Evolutionary conservation across 1,284 basidiomycete genomes (phyloP), one percentile per base, ranked within the genome.

Genomic region (Mycosarcoma mackinlayi): DNA sequence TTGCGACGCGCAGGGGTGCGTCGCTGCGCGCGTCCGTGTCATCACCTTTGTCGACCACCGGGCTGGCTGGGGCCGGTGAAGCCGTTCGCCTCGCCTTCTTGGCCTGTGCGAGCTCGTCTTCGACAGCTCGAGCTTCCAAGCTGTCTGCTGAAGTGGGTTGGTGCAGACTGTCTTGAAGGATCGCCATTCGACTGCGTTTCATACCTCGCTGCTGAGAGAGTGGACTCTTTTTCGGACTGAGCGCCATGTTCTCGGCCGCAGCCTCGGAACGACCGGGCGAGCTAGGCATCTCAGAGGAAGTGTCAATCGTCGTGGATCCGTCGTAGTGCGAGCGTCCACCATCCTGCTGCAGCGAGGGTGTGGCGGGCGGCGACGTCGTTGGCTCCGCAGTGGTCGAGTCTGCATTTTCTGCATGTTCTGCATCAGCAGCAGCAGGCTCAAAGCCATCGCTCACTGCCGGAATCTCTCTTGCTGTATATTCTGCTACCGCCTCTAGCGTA

Each of bases 271-370:
- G 45, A 11, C 45, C 40, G 10, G 58, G 51, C 13, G 58, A 61
- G 51, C 58, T 61, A 5, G 58, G 51, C 40, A 30, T 48, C 8
- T 61, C 58, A 6, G 58, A 61, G 28, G 58, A 61, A 19, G 57
- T 40, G 24, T 45, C 44, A 19, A 55, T 33, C 16, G 44, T 48
- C 8, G 58, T 49, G 19, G 40, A 49, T 6, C 27, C 51, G 46
- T 61, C 58, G 13, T 34, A 40, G 39, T 38, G 45, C 37, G 46
- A 18, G 0, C 27, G 38, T 8, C 16, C 28, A 11, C 19, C 31
- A 40, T 49, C 28, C 14, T 18, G 51, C 23, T 16, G 37, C 25
- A 52, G 60, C 37, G 53, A 42, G 1, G 53, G 60, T 13, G 53
- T 63, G 1, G 53, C 53, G 2, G 53, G 53, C 18, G 60, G 60